phyloP scores from a whole-genome alignment of 148 eudicot species.

The Chenopodium quinoa region DNA sequence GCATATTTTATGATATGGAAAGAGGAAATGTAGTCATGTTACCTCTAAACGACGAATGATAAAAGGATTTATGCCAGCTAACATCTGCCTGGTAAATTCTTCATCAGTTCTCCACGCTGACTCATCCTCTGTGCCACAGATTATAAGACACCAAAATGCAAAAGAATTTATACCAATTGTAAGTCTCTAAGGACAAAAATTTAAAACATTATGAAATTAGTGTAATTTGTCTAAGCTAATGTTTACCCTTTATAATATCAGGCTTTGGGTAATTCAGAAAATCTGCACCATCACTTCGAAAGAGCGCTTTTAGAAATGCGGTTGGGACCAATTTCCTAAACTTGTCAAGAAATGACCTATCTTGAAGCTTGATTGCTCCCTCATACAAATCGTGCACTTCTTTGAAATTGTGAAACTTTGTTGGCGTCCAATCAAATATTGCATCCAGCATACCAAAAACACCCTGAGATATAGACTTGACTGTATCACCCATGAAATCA shows the following conservation, averaged over 20 bases:
- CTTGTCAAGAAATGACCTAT: constrained; percentile 29
- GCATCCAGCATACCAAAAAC: constrained; percentile 45
- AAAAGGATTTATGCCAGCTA: constrained; percentile 82
- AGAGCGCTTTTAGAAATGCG: constrained; percentile 44
- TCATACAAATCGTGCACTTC: constrained; percentile 55
- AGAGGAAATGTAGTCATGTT: not conserved
- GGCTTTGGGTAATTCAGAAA: constrained; percentile 66
- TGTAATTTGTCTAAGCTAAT: not conserved
- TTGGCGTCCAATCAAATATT: constrained; percentile 44
- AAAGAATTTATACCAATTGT: not conserved
- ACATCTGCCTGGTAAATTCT: constrained; percentile 85
- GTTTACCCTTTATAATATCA: constrained; percentile 63
- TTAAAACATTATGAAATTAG: not conserved
- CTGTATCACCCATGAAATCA: constrained; percentile 55
- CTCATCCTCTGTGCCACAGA: constrained; percentile 44
- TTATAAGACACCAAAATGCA: not conserved
- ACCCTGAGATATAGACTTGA: constrained; percentile 51
- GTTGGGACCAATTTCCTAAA: constrained; percentile 40
- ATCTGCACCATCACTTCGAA: constrained; percentile 49
- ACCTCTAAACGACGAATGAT: constrained; percentile 62
- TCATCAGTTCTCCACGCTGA: constrained; percentile 83
- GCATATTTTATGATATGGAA: not conserved
- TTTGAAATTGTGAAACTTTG: constrained; percentile 58
- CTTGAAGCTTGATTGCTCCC: constrained; percentile 42
- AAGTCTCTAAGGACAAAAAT: not conserved